Base-by-base conservation (phyloP, 2,329 filamentous ascomycete species). In the Alternaria tenuissima region DNA sequence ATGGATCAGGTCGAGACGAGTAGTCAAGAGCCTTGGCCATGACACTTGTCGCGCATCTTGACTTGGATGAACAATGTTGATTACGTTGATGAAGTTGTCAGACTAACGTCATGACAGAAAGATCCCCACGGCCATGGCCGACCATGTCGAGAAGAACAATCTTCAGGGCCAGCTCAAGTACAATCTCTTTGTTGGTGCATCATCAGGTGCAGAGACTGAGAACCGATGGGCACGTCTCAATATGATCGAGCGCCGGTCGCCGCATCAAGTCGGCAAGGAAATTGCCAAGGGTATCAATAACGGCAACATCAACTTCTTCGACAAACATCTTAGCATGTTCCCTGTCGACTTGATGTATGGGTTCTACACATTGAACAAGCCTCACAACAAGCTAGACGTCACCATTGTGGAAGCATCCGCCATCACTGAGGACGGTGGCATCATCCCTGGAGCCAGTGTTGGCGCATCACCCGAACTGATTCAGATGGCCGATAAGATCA, bases 311-410 rank as follows among this genome's bases (percentile, higher is more conserved):
- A 89, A 94, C 64, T 96, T 96, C 81, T 96, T 96, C 76, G 93
- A 96, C 79, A 96, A 96, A 83, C 93, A 96, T 82, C 79, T 96
- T 75, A 93, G 90, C 80, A 96, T 96, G 93, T 96, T 96, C 78
- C 93, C 93, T 4, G 86, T 89, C 39, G 93, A 96, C 76, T 83
- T 96, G 66, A 90, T 94, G 78, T 95, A 95, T 77, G 81, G 80
- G 51, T 94, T 85, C 80, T 96, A 96, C 82, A 96, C 93, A 12
- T 89, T 92, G 78, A 86, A 96, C 76, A 90, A 89, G 74, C 85
- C 88, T 6, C 86, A 86, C 64, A 91, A 90, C 74, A 89, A 87
- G 53, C 83, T 96, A 30, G 93, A 96, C 72, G 92, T 96, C 1
- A 91, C 89, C 0, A 90, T 96, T 44, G 89, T 96, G 16, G 93